Conservation (phyloP, 495 filamentous ascomycete genomes). For the Lasiosphaeris hirsuta region DNA sequence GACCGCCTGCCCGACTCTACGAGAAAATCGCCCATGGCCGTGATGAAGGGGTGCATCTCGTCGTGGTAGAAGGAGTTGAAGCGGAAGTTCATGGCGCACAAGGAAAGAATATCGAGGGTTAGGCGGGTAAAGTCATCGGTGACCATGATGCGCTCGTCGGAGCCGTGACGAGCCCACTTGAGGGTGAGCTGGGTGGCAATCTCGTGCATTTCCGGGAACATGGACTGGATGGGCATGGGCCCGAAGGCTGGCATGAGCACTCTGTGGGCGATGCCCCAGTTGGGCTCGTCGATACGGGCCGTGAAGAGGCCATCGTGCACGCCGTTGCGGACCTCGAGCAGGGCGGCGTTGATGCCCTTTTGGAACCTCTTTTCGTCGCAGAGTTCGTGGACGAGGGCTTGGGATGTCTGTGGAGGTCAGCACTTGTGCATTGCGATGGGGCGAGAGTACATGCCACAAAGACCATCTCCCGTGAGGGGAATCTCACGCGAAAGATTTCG, state of each 20-base stretch:
- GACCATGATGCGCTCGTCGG: conserved; percentile 51
- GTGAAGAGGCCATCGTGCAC: conserved; percentile 69
- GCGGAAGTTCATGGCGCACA: conserved; percentile 69
- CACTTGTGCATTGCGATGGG: not conserved
- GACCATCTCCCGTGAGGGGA: conserved; percentile 10
- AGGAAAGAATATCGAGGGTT: conserved; percentile 67
- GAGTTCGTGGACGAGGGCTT: conserved; percentile 59
- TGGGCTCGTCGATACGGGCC: conserved; percentile 56
- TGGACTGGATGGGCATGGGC: conserved; percentile 62
- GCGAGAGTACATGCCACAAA: conserved; percentile 12
- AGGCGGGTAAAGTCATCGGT: conserved; percentile 74
- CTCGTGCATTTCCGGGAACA: conserved; percentile 77
- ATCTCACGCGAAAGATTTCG: conserved; percentile 20
- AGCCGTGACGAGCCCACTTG: conserved; percentile 70
- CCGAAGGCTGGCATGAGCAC: conserved; percentile 67
- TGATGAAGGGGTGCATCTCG: conserved; percentile 63
- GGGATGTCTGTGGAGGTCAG: conserved; percentile 16
- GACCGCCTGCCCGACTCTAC: conserved; percentile 51
- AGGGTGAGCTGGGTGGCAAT: conserved; percentile 65
- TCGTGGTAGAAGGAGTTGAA: conserved; percentile 75
- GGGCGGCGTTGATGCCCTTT: conserved; percentile 46
- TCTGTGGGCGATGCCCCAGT: conserved; percentile 70
- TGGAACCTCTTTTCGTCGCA: conserved; percentile 66
- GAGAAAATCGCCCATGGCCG: conserved; percentile 61
- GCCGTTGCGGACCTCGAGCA: conserved; percentile 54